A percentile compares a stretch with the other conserved stretches of the same genome.
Evolutionary conservation across 805 yeast genomes (phyloP).

Genomic region (Schwanniomyces occidentalis): DNA sequence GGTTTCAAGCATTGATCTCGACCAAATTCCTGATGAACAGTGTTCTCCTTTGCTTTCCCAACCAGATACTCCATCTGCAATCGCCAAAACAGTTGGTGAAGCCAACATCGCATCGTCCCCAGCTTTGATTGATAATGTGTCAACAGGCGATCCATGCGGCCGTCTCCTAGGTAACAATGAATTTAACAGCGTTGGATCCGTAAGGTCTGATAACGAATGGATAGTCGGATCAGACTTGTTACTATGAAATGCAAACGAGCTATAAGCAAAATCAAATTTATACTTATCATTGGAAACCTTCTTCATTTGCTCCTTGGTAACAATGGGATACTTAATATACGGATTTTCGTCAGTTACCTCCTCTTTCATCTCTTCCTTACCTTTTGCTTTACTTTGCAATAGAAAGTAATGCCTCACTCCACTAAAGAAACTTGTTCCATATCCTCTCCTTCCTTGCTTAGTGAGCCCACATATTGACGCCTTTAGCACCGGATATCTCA

Average conservation of each 20-base stretch:
- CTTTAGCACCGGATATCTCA: no score
- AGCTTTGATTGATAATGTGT: constrained; percentile 51
- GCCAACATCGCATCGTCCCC: constrained; percentile 62
- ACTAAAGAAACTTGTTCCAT: constrained; percentile 12
- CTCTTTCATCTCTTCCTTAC: constrained; percentile 19
- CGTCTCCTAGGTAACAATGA: constrained; percentile 49
- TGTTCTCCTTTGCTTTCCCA: constrained; percentile 48
- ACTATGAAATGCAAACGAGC: constrained; percentile 52
- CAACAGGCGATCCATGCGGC: constrained; percentile 53
- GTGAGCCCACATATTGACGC: no score
- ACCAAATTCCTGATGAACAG: constrained; percentile 52
- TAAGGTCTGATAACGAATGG: constrained; percentile 50
- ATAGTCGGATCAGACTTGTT: constrained; percentile 37
- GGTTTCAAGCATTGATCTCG: constrained; percentile 53
- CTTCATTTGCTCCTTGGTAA: constrained; percentile 40
- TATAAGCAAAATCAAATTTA: constrained; percentile 45
- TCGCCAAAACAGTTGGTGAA: constrained; percentile 51
- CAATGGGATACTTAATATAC: constrained; percentile 40
- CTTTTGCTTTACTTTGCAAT: constrained; percentile 15
- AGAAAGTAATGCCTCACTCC: constrained; percentile 25
- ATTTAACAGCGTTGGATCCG: constrained; percentile 48
- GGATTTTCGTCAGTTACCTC: no score
- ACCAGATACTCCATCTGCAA: constrained; percentile 60
- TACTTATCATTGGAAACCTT: constrained; percentile 37
- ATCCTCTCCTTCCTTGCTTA: no score